Evolutionary conservation across 768 basidiomycete genomes (phyloP).

Genomic region (Phlegmacium glaucopus): DNA sequence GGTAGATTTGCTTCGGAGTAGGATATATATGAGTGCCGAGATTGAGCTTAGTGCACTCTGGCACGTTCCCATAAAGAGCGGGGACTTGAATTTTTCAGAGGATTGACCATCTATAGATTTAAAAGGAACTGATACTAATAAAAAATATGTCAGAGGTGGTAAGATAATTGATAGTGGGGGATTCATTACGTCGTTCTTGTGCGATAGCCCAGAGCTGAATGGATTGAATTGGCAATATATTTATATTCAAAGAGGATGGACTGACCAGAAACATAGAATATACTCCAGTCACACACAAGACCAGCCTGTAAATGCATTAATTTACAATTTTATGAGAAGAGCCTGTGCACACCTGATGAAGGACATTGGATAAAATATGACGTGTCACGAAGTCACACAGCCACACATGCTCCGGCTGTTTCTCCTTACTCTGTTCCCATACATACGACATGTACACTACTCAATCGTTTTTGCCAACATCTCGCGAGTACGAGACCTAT

Average conservation of each 20-base stretch:
- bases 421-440: conserved; percentile 14
- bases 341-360: conserved; percentile 33
- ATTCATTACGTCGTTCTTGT: conserved; percentile 86
- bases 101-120: conserved; percentile 58
- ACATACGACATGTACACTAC: background rate
- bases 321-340: no score
- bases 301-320: conserved; percentile 45
- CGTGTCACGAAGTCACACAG: no score
- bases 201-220: conserved; percentile 84
- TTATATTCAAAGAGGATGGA: background rate
- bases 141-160: background rate
- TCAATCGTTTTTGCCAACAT: background rate
- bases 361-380: conserved; percentile 22
- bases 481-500: background rate
- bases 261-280: conserved; percentile 84
- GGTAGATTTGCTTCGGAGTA: conserved; percentile 51
- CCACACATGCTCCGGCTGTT: no score
- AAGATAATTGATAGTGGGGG: background rate
- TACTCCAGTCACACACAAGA: conserved; percentile 79
- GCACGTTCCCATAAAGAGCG: conserved; percentile 80
- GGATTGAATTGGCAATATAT: conserved; percentile 1
- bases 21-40: conserved; percentile 75
- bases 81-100: conserved; percentile 77
- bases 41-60: conserved; percentile 79
- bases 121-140: conserved; percentile 81